These are phyloP conservation scores for Leccinum olivaceopallidum DNA, from an alignment of 768 basidiomycete species.

Conservation along the genomic window DNA sequence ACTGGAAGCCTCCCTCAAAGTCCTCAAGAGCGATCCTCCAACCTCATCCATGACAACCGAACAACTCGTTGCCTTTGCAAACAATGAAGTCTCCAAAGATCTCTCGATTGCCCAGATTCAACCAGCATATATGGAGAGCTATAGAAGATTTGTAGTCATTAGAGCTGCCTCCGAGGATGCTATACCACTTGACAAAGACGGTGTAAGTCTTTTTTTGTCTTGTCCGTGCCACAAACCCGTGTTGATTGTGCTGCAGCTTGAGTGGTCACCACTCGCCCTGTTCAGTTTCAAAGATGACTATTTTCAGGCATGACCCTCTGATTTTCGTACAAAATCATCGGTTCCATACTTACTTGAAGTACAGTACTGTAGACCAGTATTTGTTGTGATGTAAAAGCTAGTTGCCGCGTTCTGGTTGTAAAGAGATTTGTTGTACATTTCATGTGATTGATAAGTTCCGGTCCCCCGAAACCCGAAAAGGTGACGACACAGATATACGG, in stretches of 20 bases:
- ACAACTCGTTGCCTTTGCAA: constrained; percentile 40
- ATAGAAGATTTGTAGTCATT: constrained; percentile 68
- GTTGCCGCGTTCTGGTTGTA: not conserved
- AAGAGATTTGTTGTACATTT: not conserved
- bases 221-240: not conserved
- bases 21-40: constrained; percentile 25
- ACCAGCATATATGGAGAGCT: constrained; percentile 57
- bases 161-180: constrained; percentile 36
- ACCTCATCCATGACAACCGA: constrained; percentile 35
- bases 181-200: constrained; percentile 35
- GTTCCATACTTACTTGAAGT: not conserved
- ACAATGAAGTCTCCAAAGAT: constrained; percentile 49
- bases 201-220: constrained; percentile 40
- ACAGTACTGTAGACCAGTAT: too few species aligned
- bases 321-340: not conserved
- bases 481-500: not conserved
- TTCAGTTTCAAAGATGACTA: constrained; percentile 66
- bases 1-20: constrained; percentile 42
- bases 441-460: constrained; percentile 30
- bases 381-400: not conserved
- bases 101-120: constrained; percentile 58
- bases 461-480: not conserved
- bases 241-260: constrained; percentile 44
- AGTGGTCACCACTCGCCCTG: constrained; percentile 45
- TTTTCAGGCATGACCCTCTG: constrained; percentile 25